Evolutionary conservation across 306 rosid genomes (phyloP).

Genomic region (Cucurbita moschata): DNA sequence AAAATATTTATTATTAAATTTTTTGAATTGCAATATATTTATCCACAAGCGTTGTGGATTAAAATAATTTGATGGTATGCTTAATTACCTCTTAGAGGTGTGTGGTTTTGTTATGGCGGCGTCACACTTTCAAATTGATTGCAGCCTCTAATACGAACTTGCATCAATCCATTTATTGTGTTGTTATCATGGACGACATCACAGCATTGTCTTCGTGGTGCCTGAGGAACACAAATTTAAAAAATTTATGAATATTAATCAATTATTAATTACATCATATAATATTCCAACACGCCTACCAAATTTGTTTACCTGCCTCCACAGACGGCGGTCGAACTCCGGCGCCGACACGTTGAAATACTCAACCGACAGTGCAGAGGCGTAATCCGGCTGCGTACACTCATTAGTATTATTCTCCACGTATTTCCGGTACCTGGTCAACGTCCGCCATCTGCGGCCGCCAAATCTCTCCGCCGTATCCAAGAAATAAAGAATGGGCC

Average conservation of each 20-base stretch:
- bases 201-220: slow-evolving; percentile 81
- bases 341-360: slow-evolving; percentile 32
- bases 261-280: too few relatives aligned
- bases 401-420: neutral
- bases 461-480: slow-evolving; percentile 13
- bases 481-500: slow-evolving; percentile 27
- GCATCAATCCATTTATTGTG: neutral
- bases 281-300: too few relatives aligned
- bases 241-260: too few relatives aligned
- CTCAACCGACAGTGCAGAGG: slow-evolving; percentile 11
- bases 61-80: too few relatives aligned
- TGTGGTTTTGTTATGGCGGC: slow-evolving; percentile 5
- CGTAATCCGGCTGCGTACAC: slow-evolving; percentile 12
- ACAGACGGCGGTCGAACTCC: slow-evolving; percentile 10
- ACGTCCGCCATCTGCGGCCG: neutral
- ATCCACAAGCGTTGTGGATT: too few relatives aligned
- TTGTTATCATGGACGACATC: slow-evolving; percentile 18
- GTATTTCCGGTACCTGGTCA: slow-evolving; percentile 18
- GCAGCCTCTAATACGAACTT: slow-evolving; percentile 36
- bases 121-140: slow-evolving; percentile 38
- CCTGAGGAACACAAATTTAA: slow-evolving; percentile 16
- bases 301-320: slow-evolving; percentile 38
- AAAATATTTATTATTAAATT: too few relatives aligned
- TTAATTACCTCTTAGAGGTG: too few relatives aligned
- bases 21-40: too few relatives aligned